Evolutionary conservation across 129 eudicot genomes (phyloP), one percentile per base, ranked within the genome.

Genomic region (Kitagawia praeruptora): DNA sequence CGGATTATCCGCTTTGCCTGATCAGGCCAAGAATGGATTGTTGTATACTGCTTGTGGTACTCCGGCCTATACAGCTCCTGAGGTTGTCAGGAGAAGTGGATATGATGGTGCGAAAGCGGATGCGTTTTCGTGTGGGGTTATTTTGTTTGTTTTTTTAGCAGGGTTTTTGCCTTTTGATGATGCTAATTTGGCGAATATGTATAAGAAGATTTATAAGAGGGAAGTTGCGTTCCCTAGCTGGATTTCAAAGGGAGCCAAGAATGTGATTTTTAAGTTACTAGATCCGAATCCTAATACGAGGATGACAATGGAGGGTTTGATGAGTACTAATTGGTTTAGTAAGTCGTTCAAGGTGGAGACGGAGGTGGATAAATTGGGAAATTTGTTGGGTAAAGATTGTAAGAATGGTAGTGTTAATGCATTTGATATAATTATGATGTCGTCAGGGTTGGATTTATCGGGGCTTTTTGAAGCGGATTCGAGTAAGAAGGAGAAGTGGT

Each of bases 101-200:
- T 94, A 94, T 78, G 97, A 94, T 47, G 98, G 98, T 11, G 84
- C 84, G 0, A 88, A 88, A 81, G 97, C 97, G 6, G 98, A 94
- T 75, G 97, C 98, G 2, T 94, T 93, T 93, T 91, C 98, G 0
- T 94, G 98, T 74, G 98, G 98, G n/a, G 83, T 94, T 0, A 88
- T 94, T 8, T 47, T 94, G 38, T 94, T 87, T 51, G 89, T 85
- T 2, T 81, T 94, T 37, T 83, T 94, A 4, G 73, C 93, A 0
- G 98, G 98, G 0, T 64, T 61, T 8, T 46, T 94, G 3, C 98
- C 98, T 6, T 94, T 91, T 14, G 96, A 94, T 38, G 97, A 90
- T 34, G 53, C 84, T 37, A 90, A 94, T 71, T 78, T 94, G 49
- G 74, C 87, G 18, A 75, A 85, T 46, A 94, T 94, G 98, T 90